phyloP scores from a whole-genome alignment of 2,329 filamentous ascomycete species.

The Fusarium nelsonii region DNA sequence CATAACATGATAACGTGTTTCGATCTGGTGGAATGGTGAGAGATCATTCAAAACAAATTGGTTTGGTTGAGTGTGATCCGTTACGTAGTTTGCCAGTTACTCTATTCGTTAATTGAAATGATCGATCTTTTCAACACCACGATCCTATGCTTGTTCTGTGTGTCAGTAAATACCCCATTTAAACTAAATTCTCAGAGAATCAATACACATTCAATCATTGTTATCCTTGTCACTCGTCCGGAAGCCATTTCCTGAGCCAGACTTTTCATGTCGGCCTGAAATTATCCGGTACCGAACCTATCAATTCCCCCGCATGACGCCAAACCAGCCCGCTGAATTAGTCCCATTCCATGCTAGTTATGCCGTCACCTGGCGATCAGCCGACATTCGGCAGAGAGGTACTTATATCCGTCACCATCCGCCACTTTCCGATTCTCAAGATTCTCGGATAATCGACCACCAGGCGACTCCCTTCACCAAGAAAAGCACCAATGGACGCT shows the following conservation, averaged over 20 bases:
- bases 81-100: no score
- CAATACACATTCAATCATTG: neutral
- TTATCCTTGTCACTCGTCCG: neutral
- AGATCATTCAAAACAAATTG: accelerated
- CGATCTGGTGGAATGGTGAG: neutral
- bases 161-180: no score
- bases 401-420: constrained; percentile 9
- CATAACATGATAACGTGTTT: neutral
- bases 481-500: neutral
- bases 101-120: neutral
- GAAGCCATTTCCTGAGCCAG: neutral
- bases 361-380: neutral
- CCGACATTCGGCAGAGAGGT: neutral
- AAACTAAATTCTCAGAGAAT: no score
- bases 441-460: neutral
- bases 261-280: neutral
- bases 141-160: neutral
- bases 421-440: neutral
- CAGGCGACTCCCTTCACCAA: accelerated
- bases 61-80: no score
- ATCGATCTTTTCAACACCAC: neutral
- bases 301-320: neutral
- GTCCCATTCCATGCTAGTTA: no score
- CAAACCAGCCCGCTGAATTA: neutral
- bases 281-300: neutral